These are phyloP conservation scores for Pelargonium fulgidum DNA, from an alignment of 441 rosid species.

Conservation along the genomic window DNA sequence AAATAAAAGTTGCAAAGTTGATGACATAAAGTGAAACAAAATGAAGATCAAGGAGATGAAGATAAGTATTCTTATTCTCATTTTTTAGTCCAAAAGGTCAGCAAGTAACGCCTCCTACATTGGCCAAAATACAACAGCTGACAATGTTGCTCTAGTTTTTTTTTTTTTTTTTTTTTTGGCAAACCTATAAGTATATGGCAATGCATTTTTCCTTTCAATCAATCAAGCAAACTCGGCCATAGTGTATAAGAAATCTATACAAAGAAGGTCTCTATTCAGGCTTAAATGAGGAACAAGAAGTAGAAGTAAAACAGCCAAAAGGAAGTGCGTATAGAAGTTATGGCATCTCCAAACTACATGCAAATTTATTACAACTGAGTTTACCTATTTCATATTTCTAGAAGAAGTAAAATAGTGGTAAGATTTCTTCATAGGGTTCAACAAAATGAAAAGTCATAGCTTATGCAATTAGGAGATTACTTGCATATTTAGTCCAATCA, in stretches of 20 bases:
- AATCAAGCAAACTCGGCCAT: not conserved
- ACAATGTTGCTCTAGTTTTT: not conserved
- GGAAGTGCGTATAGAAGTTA: not conserved
- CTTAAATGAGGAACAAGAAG: not conserved
- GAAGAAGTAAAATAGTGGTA: conserved; percentile 1
- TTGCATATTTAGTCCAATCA: not conserved
- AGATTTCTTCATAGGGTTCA: not conserved
- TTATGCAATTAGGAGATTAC: not conserved
- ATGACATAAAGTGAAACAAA: not conserved
- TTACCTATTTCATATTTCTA: not conserved
- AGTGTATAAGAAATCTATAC: not conserved
- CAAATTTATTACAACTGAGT: not conserved
- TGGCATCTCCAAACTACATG: not conserved
- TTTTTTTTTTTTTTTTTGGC: not conserved
- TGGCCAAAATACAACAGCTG: not conserved
- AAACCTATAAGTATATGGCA: not conserved
- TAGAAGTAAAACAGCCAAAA: not conserved
- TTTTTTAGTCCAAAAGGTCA: not conserved
- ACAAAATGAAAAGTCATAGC: not conserved
- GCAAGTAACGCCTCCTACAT: conserved; percentile 1
- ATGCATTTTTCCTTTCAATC: not conserved
- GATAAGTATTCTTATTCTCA: not conserved
- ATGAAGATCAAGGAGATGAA: not conserved
- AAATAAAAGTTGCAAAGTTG: not conserved
- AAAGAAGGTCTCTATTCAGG: not conserved